phyloP scores from a whole-genome alignment of 2,329 filamentous ascomycete genomes.

The Penicillium griseofulvum region DNA sequence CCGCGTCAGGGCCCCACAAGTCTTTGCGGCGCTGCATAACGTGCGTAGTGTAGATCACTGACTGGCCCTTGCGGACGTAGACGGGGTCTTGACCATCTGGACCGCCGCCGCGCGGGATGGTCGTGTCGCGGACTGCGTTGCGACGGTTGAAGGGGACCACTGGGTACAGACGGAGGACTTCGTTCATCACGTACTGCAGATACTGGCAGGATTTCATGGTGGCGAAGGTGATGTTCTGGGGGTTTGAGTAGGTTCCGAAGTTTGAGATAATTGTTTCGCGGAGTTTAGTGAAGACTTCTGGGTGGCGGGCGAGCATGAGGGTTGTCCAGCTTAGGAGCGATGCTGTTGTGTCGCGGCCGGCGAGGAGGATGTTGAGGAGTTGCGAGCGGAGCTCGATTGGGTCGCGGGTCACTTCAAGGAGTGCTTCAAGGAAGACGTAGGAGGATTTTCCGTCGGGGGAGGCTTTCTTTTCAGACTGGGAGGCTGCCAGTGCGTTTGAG shows the following conservation, averaged over 20 bases:
- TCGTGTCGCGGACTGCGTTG: conserved; percentile 41
- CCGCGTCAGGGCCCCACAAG: conserved; percentile 48
- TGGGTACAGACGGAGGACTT: conserved; percentile 47
- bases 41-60: conserved; percentile 65
- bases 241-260: conserved; percentile 42
- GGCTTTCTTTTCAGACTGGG: conserved; percentile 25
- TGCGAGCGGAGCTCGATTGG: conserved; percentile 49
- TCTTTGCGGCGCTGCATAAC: conserved; percentile 68
- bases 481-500: conserved; percentile 36
- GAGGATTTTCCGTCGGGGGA: conserved; percentile 31
- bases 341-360: conserved; percentile 55
- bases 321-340: conserved; percentile 46
- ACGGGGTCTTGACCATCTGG: conserved; percentile 59
- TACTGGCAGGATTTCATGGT: conserved; percentile 43
- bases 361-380: conserved; percentile 52
- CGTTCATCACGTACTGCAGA: conserved; percentile 39
- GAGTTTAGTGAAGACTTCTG: conserved; percentile 36
- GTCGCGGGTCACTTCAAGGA: conserved; percentile 48
- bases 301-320: conserved; percentile 44
- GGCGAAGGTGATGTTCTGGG: conserved; percentile 43
- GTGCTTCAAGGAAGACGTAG: conserved; percentile 52
- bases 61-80: conserved; percentile 63
- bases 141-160: conserved; percentile 49
- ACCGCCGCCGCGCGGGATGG: conserved; percentile 56
- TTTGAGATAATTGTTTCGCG: conserved; percentile 33